A percentile compares a stretch with the other conserved stretches of the same genome.
These are phyloP conservation scores for Lactuca sativa DNA, from an alignment of 129 eudicot genomes.

Conservation along the genomic window DNA sequence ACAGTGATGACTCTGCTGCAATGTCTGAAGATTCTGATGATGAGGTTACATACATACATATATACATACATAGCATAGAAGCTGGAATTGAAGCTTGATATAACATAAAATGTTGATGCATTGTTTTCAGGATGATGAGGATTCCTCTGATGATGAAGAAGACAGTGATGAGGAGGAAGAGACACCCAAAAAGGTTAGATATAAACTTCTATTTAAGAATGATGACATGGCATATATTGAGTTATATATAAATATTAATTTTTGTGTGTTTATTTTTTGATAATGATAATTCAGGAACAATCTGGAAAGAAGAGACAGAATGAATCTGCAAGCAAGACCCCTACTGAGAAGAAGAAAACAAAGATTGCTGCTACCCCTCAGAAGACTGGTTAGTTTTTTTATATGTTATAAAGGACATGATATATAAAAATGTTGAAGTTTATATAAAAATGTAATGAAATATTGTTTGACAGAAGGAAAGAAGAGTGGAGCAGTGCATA, in stretches of 20 bases:
- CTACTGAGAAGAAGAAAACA: slow-evolving; percentile 63
- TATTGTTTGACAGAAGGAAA: slow-evolving; percentile 46
- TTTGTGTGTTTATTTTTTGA: neutral
- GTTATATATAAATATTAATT: no score
- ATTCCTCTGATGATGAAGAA: slow-evolving; percentile 50
- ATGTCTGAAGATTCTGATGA: slow-evolving; percentile 39
- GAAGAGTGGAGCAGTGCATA: slow-evolving; percentile 52
- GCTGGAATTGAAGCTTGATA: neutral
- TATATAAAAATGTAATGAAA: neutral
- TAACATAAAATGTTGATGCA: no score
- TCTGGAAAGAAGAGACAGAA: slow-evolving; percentile 70
- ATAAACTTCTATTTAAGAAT: no score
- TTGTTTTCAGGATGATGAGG: slow-evolving; percentile 33
- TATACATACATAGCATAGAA: neutral
- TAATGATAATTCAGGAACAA: slow-evolving; percentile 35
- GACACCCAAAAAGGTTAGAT: slow-evolving; percentile 72
- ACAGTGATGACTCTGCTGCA: slow-evolving; percentile 26
- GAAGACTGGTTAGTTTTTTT: slow-evolving; percentile 54
- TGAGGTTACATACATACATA: slow-evolving; percentile 11
- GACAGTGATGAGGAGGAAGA: slow-evolving; percentile 64
- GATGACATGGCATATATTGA: neutral
- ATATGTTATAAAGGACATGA: neutral
- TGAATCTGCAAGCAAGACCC: slow-evolving; percentile 59
- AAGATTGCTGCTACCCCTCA: slow-evolving; percentile 68
- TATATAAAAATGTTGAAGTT: neutral